Evolutionary conservation across 163 green algal species (phyloP), one percentile per base, ranked within the genome.

Genomic region (Volvox carteri): DNA sequence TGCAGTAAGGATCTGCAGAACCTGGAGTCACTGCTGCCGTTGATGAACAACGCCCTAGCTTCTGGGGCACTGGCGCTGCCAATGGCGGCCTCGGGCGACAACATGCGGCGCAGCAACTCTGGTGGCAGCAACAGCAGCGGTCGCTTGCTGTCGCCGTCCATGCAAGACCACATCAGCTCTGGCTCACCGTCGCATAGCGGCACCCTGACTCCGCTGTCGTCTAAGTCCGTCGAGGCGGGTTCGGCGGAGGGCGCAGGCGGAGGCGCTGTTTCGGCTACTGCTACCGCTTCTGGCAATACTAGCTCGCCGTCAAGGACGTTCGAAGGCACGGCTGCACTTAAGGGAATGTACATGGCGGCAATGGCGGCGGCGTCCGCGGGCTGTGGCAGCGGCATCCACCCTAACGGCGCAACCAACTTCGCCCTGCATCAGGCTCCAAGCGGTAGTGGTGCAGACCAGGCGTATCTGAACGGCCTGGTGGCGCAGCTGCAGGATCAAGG

Each of bases 401-500:
- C 72, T 5, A 9, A 11, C 3, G 65, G 5, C 35, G 8, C 28
- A 9, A 33, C 8, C 18, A 44, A 75, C 16, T 9, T 75, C 5
- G 37, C 2, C 60, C 14, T 37, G 60, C 60, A 30, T 65, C 54
- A 65, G 54, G 37, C n/a, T 28, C 23, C 35, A 16, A 33, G 65
- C 25, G 67, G 67, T 39, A 14, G 70, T 21, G 70, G 70, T 18
- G 70, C 56, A 25, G 58, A 80, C 42, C 54, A 88, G 25, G 39
- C 84, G 1, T 92, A 92, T 65, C 65, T 92, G 48, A 84, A 68
- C 8, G 42, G 88, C 68, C 67, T 92, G 60, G 85, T 92, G 18
- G 56, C 76, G 0, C 70, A 76, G 1, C 85, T 92, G 35, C 90
- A 92, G 60, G 90, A 92, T 39, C 90, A 92, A 70, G 90, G 90